Evolutionary conservation across 2,329 filamentous ascomycete species (phyloP).

Genomic region (Drechslera avenae): DNA sequence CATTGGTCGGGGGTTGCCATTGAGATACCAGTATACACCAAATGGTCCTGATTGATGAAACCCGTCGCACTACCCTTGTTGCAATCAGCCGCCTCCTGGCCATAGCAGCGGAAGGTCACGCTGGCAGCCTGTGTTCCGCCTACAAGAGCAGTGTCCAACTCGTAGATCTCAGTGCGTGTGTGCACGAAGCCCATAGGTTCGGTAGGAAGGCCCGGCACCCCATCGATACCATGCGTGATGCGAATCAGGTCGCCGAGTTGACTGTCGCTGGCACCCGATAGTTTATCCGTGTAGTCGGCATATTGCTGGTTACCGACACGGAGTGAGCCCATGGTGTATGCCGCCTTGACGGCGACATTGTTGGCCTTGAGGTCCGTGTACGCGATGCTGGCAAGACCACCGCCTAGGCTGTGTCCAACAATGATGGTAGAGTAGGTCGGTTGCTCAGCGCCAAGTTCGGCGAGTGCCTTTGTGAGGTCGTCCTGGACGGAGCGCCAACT

Average conservation of each 20-base stretch:
- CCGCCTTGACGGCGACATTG: constrained; percentile 5
- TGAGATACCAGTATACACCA: constrained; percentile 16
- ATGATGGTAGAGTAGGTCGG: constrained; percentile 59
- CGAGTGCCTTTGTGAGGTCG: constrained; percentile 51
- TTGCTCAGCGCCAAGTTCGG: constrained; percentile 51
- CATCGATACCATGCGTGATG: constrained; percentile 69
- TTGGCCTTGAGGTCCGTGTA: constrained; percentile 20
- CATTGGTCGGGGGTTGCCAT: constrained; percentile 14
- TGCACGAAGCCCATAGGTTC: constrained; percentile 65
- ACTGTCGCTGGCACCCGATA: constrained; percentile 53
- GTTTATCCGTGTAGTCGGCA: constrained; percentile 51
- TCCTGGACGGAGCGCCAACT: constrained; percentile 60
- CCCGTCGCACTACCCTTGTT: constrained; percentile 9
- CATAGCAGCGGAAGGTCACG: constrained; percentile 21
- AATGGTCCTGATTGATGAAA: constrained; percentile 19
- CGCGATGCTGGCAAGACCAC: constrained; percentile 65
- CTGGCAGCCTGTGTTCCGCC: constrained; percentile 10
- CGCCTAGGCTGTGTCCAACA: constrained; percentile 71
- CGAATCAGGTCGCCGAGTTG: constrained; percentile 61
- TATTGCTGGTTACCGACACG: constrained; percentile 65
- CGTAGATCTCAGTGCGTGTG: constrained; percentile 68
- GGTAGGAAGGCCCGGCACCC: constrained; percentile 68
- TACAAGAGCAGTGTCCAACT: constrained; percentile 2
- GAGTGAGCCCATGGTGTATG: constrained; percentile 57
- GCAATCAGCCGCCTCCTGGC: constrained; percentile 23